A percentile compares a stretch with the other conserved stretches of the same genome.
Conservation (phyloP, 768 basidiomycete genomes). For the Lactifluus echinatus region DNA sequence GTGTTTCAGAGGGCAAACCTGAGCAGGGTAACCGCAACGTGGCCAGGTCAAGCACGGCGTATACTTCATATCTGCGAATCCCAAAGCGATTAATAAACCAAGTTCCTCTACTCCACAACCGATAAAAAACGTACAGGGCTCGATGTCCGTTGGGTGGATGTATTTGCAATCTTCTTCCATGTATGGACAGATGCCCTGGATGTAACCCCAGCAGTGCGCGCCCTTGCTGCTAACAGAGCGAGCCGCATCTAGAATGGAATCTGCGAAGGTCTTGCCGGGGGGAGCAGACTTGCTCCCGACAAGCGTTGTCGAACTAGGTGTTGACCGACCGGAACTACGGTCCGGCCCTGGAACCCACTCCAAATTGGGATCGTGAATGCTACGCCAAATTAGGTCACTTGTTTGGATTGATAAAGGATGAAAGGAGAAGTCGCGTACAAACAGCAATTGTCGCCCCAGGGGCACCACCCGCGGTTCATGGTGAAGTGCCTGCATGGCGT, state of each 20-base stretch:
- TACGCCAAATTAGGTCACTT: background rate
- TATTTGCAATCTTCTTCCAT: background rate
- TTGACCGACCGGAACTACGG: slow-evolving; percentile 1
- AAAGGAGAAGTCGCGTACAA: background rate
- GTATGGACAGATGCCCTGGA: slow-evolving; percentile 9
- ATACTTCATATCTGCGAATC: slow-evolving; percentile 3
- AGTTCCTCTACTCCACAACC: background rate
- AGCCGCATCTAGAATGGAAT: background rate
- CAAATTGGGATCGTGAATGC: slow-evolving; percentile 10
- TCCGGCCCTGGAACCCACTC: background rate
- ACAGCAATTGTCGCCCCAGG: slow-evolving; percentile 9
- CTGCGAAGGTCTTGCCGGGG: background rate
- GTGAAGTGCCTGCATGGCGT: slow-evolving; percentile 10
- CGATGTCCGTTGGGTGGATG: background rate
- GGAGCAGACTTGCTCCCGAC: background rate
- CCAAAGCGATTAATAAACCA: background rate
- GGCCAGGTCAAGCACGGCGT: slow-evolving; percentile 11
- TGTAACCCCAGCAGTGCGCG: slow-evolving; percentile 13
- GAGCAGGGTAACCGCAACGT: slow-evolving; percentile 3
- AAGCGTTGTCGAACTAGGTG: slow-evolving; percentile 3
- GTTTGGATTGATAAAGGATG: background rate
- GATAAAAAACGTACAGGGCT: background rate
- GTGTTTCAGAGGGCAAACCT: slow-evolving; percentile 3
- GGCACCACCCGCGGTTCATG: slow-evolving; percentile 9
- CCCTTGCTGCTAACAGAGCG: slow-evolving; percentile 1